phyloP scores from a whole-genome alignment of 805 yeast species.

The Kuraishia hungarica region DNA sequence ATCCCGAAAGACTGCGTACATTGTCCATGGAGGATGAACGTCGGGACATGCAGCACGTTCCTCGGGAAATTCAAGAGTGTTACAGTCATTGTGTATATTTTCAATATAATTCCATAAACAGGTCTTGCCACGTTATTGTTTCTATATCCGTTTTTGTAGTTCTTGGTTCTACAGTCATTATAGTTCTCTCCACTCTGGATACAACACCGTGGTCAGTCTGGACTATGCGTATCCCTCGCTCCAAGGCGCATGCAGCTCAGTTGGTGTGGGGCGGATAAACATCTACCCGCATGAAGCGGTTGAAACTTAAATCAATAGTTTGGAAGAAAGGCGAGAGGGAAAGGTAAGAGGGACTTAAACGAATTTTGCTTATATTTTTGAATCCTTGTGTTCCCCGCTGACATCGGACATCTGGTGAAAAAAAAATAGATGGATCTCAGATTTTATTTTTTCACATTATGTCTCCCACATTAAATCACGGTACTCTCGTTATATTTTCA shows the following conservation, averaged over 20 bases:
- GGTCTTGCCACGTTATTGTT: neutral
- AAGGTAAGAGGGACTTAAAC: too few species aligned
- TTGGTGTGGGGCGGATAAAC: neutral
- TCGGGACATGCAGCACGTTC: slow-evolving; percentile 32
- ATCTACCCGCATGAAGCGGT: neutral
- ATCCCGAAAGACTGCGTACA: slow-evolving; percentile 24
- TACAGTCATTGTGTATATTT: neutral
- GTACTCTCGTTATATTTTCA: too few species aligned
- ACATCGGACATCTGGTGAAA: too few species aligned
- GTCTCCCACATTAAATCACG: too few species aligned
- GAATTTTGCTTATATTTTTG: too few species aligned
- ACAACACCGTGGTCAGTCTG: neutral
- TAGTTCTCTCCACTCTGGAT: neutral
- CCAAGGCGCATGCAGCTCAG: neutral
- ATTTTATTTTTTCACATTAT: too few species aligned
- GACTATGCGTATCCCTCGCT: neutral
- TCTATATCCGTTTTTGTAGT: neutral
- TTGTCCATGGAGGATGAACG: slow-evolving; percentile 40
- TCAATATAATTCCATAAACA: too few species aligned
- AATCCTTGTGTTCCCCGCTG: too few species aligned
- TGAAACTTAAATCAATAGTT: neutral
- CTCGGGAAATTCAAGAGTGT: slow-evolving; percentile 2
- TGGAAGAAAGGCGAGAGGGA: too few species aligned
- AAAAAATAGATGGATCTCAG: too few species aligned
- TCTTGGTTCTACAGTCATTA: neutral